A percentile compares a stretch with the other conserved stretches of the same genome.
These are phyloP conservation scores for Pythium chondricola DNA, from an alignment of 352 stramenopile species.

Conservation along the genomic window DNA sequence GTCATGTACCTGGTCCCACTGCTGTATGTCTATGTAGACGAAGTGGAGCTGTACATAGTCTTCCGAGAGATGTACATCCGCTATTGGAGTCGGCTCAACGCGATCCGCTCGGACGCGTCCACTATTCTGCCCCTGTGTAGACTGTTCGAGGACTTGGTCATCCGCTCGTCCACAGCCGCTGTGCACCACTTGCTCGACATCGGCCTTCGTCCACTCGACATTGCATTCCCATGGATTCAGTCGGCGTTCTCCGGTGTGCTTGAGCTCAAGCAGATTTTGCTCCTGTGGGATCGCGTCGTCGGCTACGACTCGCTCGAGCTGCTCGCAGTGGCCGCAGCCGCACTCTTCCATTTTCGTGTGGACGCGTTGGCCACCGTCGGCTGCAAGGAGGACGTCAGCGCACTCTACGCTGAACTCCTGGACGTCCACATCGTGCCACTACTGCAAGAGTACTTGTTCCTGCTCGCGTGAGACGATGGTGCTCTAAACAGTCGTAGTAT, in stretches of 20 bases:
- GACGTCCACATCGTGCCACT: conserved; percentile 66
- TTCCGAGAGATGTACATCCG: conserved; percentile 75
- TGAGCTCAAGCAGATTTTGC: conserved; percentile 64
- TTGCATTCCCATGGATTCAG: conserved; percentile 81
- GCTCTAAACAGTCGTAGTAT: conserved; percentile 7
- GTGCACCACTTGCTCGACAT: conserved; percentile 63
- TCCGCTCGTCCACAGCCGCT: conserved; percentile 35
- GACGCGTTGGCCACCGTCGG: conserved; percentile 38
- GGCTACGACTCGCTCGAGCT: conserved; percentile 66
- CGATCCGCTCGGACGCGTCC: conserved; percentile 39
- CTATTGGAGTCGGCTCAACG: conserved; percentile 77
- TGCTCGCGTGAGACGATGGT: too few relatives aligned
- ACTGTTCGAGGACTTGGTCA: conserved; percentile 62
- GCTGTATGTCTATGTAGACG: conserved; percentile 62
- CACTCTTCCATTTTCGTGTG: conserved; percentile 64
- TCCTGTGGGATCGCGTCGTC: conserved; percentile 74
- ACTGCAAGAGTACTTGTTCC: conserved; percentile 70
- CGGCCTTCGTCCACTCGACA: conserved; percentile 51
- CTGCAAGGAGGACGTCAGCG: conserved; percentile 43
- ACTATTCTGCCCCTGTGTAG: conserved; percentile 70
- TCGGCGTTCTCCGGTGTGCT: conserved; percentile 69
- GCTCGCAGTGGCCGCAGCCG: conserved; percentile 59
- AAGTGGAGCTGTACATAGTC: conserved; percentile 58
- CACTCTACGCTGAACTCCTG: conserved; percentile 64
- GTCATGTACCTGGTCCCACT: conserved; percentile 71